These are phyloP conservation scores for Podosphaera xanthii DNA, from an alignment of 2,329 filamentous ascomycete species.

Conservation along the genomic window DNA sequence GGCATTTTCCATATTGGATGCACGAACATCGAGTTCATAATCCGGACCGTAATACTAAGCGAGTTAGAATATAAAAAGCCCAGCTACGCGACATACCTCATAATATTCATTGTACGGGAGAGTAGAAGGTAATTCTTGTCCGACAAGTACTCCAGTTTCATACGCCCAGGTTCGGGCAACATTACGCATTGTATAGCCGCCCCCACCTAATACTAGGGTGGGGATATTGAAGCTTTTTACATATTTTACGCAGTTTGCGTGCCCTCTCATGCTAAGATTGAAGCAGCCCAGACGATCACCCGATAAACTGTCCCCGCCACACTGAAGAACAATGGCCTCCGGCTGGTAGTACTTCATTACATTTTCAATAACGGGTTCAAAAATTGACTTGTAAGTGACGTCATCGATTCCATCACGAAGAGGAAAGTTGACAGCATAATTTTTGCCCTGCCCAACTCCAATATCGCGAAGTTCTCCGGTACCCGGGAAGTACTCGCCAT, in stretches of 20 bases:
- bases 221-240: constrained; percentile 72
- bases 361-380: constrained; percentile 67
- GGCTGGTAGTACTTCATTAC: constrained; percentile 79
- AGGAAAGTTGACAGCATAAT: constrained; percentile 80
- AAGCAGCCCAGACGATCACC: constrained; percentile 90
- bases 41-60: constrained; percentile 74
- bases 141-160: constrained; percentile 77
- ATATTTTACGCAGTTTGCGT: constrained; percentile 82
- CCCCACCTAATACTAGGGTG: constrained; percentile 79
- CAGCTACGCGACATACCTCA: constrained; percentile 33
- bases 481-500: constrained; percentile 86
- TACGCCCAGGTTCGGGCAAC: constrained; percentile 94
- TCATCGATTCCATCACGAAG: constrained; percentile 85
- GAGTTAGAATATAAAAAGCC: constrained; percentile 2
- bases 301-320: constrained; percentile 82
- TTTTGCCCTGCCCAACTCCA: constrained; percentile 68
- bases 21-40: constrained; percentile 71
- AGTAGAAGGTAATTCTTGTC: constrained; percentile 57
- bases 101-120: constrained; percentile 96
- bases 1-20: constrained; percentile 78
- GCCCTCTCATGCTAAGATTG: constrained; percentile 90
- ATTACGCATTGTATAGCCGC: constrained; percentile 92
- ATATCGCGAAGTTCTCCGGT: constrained; percentile 74
- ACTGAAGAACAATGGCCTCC: constrained; percentile 83
- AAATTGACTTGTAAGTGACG: constrained; percentile 70